phyloP scores from a whole-genome alignment of 2,329 filamentous ascomycete species.

The Ceratocystis cacaofunesta region DNA sequence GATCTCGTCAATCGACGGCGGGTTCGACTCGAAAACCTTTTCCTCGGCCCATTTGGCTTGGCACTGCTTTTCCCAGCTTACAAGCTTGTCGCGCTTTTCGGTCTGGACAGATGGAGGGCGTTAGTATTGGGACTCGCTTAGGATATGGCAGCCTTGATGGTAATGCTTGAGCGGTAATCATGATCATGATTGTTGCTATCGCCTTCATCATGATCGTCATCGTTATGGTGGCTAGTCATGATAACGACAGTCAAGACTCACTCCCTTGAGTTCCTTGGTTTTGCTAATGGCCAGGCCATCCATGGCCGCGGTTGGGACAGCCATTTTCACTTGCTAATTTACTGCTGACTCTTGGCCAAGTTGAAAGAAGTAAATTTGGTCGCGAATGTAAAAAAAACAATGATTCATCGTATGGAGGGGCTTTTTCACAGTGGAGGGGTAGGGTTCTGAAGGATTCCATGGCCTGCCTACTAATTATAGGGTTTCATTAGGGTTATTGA shows the following conservation, averaged over 20 bases:
- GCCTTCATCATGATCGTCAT: neutral
- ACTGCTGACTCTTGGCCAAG: neutral
- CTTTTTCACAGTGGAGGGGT: slow-evolving; percentile 11
- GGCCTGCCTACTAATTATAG: neutral
- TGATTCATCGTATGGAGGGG: slow-evolving; percentile 6
- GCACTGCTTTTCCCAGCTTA: slow-evolving; percentile 80
- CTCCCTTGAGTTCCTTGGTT: slow-evolving; percentile 46
- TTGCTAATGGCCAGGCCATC: slow-evolving; percentile 40
- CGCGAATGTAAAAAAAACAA: neutral
- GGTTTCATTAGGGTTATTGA: neutral
- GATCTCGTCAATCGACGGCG: slow-evolving; percentile 63
- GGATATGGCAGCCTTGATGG: slow-evolving; percentile 8
- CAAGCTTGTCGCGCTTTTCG: slow-evolving; percentile 71
- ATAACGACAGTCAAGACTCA: slow-evolving; percentile 23
- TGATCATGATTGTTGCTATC: neutral
- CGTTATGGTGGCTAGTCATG: neutral
- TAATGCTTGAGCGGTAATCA: neutral
- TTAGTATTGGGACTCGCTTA: neutral
- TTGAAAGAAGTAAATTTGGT: neutral
- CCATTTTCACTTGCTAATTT: slow-evolving; percentile 10
- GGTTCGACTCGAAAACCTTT: slow-evolving; percentile 70
- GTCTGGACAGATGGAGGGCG: slow-evolving; percentile 36
- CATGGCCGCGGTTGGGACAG: slow-evolving; percentile 29
- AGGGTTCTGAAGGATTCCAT: neutral
- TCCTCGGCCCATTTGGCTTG: slow-evolving; percentile 48